A percentile compares a stretch with the other conserved stretches of the same genome.
phyloP scores from a whole-genome alignment of 495 filamentous ascomycete species.

The Neurospora sp. region DNA sequence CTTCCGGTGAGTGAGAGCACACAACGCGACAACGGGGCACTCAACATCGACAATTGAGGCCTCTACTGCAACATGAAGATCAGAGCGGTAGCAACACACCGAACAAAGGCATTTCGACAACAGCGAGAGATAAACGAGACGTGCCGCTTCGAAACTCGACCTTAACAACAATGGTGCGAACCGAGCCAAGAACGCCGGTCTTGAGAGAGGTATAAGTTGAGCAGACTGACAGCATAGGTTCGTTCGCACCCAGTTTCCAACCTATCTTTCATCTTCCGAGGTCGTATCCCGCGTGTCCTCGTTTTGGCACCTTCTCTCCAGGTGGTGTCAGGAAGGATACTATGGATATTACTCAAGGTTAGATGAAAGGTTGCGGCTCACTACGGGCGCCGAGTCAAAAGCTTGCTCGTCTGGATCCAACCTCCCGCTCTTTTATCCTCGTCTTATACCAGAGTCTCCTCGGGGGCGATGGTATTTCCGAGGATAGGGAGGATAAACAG shows the following conservation, averaged over 20 bases:
- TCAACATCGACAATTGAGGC: not conserved
- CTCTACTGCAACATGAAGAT: slow-evolving; percentile 7
- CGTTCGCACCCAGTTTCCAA: slow-evolving; percentile 15
- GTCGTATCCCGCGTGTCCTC: slow-evolving; percentile 9
- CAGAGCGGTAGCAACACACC: slow-evolving; percentile 32
- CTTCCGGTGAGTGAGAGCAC: slow-evolving; percentile 59
- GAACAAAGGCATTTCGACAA: slow-evolving; percentile 1
- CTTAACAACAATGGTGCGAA: not conserved
- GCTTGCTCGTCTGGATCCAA: slow-evolving; percentile 36
- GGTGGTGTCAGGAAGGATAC: slow-evolving; percentile 1
- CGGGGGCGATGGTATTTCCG: not conserved
- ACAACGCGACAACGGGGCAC: not conserved
- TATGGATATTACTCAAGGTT: not conserved
- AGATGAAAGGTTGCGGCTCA: slow-evolving; percentile 51
- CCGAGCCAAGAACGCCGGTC: not conserved
- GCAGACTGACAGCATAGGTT: slow-evolving; percentile 18
- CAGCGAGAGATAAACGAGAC: not conserved
- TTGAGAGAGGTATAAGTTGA: not conserved
- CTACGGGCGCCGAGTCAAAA: slow-evolving; percentile 68
- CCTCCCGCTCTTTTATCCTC: slow-evolving; percentile 21
- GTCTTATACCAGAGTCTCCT: not conserved
- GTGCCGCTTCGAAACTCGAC: not conserved
- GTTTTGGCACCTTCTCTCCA: not conserved
- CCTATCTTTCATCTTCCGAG: not conserved
- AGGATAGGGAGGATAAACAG: slow-evolving; percentile 16